Percentiles rank a stretch among this genome's conserved stretches.
Conservation (phyloP, 306 rosid genomes). For the Prinsepia uniflora region DNA sequence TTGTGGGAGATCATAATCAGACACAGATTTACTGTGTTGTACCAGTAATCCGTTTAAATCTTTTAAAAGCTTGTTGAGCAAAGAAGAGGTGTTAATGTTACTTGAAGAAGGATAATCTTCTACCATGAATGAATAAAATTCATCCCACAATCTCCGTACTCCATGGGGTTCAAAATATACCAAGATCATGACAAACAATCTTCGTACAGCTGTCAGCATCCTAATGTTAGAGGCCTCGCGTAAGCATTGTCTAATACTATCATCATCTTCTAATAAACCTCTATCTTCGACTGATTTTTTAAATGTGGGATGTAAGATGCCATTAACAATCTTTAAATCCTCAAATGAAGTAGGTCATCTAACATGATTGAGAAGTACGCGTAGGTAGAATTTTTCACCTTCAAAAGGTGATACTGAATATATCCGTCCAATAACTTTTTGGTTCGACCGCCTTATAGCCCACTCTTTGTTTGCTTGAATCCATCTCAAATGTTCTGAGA, state of each 20-base stretch:
- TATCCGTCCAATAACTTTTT: too few species aligned
- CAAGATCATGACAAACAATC: slow-evolving; percentile 1
- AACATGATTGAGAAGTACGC: neutral
- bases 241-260: neutral
- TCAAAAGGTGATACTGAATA: neutral
- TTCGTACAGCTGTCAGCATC: neutral
- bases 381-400: neutral
- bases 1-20: too few species aligned
- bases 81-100: too few species aligned
- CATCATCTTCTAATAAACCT: neutral
- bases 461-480: neutral
- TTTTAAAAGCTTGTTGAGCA: too few species aligned
- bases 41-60: too few species aligned
- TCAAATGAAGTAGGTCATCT: neutral
- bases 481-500: neutral
- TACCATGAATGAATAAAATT: too few species aligned
- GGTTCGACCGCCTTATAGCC: neutral
- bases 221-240: neutral
- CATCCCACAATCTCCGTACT: too few species aligned
- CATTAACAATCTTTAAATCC: neutral
- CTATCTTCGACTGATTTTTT: neutral
- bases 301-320: neutral
- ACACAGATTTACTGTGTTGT: too few species aligned
- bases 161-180: too few species aligned
- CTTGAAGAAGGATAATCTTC: too few species aligned